Evolutionary conservation across 441 rosid genomes (phyloP).

Genomic region (Aquilaria agallochum): DNA sequence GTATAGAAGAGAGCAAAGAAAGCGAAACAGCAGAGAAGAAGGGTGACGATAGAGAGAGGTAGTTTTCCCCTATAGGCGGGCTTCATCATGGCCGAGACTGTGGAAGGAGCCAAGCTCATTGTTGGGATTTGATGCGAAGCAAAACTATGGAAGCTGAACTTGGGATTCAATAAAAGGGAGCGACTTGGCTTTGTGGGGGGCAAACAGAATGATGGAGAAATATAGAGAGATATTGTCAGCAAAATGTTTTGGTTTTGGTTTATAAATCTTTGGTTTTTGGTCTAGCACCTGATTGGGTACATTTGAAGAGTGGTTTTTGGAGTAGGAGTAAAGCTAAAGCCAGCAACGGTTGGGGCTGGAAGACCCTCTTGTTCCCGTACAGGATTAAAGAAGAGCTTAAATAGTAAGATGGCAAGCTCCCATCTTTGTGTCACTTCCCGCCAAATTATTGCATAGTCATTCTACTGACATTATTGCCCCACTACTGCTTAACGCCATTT

Average conservation of each 20-base stretch:
- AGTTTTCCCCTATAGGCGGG: slow-evolving; percentile 41
- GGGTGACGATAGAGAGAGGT: slow-evolving; percentile 41
- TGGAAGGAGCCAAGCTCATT: slow-evolving; percentile 28
- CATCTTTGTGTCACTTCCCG: neutral
- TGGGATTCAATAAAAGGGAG: neutral
- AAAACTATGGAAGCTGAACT: slow-evolving; percentile 11
- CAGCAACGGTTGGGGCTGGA: slow-evolving; percentile 23
- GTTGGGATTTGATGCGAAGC: slow-evolving; percentile 3
- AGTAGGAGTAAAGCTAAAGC: slow-evolving; percentile 91
- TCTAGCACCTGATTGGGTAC: neutral
- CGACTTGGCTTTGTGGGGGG: neutral
- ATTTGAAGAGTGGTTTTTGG: slow-evolving; percentile 26
- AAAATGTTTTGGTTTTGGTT: too few relatives aligned
- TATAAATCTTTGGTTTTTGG: neutral
- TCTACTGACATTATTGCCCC: too few relatives aligned
- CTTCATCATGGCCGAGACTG: slow-evolving; percentile 31
- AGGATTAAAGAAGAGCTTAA: slow-evolving; percentile 25
- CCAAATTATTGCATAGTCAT: neutral
- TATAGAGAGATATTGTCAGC: neutral
- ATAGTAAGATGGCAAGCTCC: slow-evolving; percentile 25
- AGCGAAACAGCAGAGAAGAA: slow-evolving; percentile 43
- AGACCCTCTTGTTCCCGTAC: neutral
- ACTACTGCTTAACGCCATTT: too few relatives aligned
- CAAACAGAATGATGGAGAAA: slow-evolving; percentile 20
- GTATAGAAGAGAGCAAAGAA: slow-evolving; percentile 55